Evolutionary conservation across 1,139 yeast genomes (phyloP).

Genomic region (Yueomyces sp.): DNA sequence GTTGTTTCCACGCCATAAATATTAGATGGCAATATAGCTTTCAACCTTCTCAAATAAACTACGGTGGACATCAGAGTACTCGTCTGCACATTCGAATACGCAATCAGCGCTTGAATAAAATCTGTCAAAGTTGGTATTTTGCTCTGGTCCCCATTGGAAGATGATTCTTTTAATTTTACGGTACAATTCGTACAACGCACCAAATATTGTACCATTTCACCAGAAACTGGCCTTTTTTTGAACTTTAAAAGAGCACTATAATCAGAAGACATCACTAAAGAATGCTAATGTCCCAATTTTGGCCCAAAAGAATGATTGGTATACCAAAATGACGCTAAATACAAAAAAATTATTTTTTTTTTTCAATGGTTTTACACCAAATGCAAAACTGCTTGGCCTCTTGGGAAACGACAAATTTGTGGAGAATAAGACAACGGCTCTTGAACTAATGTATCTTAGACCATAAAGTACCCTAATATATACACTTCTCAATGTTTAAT

Average conservation of each 20-base stretch:
- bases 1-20: conserved; percentile 92
- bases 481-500: too few relatives aligned
- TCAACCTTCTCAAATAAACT: conserved; percentile 66
- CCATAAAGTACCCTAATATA: too few relatives aligned
- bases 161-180: conserved; percentile 39
- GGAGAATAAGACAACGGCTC: too few relatives aligned
- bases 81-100: conserved; percentile 82
- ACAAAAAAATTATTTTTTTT: too few relatives aligned
- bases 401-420: too few relatives aligned
- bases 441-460: too few relatives aligned
- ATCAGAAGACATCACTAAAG: conserved; percentile 29
- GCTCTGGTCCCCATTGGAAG: too few relatives aligned
- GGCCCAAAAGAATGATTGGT: too few relatives aligned
- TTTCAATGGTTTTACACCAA: too few relatives aligned
- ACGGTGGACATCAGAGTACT: conserved; percentile 89
- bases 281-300: too few relatives aligned
- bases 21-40: conserved; percentile 69
- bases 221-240: conserved; percentile 61
- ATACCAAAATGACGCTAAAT: too few relatives aligned
- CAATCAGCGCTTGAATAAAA: conserved; percentile 62
- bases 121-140: conserved; percentile 8
- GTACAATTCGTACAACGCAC: conserved; percentile 73
- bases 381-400: too few relatives aligned
- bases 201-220: conserved; percentile 70
- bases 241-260: conserved; percentile 59